These are phyloP conservation scores for Torulaspora franciscae DNA, from an alignment of 805 yeast genomes.

Conservation along the genomic window DNA sequence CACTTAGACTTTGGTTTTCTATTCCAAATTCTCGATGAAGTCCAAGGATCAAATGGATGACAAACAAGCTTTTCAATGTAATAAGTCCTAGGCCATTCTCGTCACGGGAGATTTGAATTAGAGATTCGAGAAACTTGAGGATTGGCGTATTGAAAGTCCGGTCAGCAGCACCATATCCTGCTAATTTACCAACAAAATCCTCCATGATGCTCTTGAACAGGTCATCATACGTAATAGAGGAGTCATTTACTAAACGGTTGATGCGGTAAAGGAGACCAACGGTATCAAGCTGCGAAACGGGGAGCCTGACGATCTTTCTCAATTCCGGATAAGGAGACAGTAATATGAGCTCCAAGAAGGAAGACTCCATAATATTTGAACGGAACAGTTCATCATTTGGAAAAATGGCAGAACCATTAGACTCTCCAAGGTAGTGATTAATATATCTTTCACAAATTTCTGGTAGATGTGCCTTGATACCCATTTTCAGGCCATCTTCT, in stretches of 20 bases:
- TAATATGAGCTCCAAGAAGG: slow-evolving; percentile 38
- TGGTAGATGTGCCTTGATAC: slow-evolving; percentile 8
- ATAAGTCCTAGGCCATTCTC: neutral
- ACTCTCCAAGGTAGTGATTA: slow-evolving; percentile 15
- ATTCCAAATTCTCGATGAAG: slow-evolving; percentile 34
- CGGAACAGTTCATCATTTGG: neutral
- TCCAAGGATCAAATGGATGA: slow-evolving; percentile 36
- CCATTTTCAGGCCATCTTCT: slow-evolving; percentile 13
- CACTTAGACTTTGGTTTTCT: slow-evolving; percentile 7
- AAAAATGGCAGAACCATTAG: neutral
- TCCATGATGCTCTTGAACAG: slow-evolving; percentile 31
- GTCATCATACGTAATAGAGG: slow-evolving; percentile 18
- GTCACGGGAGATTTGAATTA: slow-evolving; percentile 3
- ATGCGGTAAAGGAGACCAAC: slow-evolving; percentile 44
- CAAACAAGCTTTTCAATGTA: slow-evolving; percentile 26
- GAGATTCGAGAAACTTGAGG: slow-evolving; percentile 1
- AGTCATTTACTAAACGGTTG: slow-evolving; percentile 29
- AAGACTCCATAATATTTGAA: slow-evolving; percentile 15
- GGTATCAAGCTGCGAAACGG: slow-evolving; percentile 46
- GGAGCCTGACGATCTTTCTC: slow-evolving; percentile 33
- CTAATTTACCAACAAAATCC: slow-evolving; percentile 42
- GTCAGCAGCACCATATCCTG: slow-evolving; percentile 36
- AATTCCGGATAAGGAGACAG: slow-evolving; percentile 33
- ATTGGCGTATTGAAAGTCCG: slow-evolving; percentile 3
- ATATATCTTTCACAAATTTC: slow-evolving; percentile 11